A percentile compares a stretch with the other conserved stretches of the same genome.
phyloP scores from a whole-genome alignment of 371 early-diverging fungal genomes.

The Blyttiomyces sp. region DNA sequence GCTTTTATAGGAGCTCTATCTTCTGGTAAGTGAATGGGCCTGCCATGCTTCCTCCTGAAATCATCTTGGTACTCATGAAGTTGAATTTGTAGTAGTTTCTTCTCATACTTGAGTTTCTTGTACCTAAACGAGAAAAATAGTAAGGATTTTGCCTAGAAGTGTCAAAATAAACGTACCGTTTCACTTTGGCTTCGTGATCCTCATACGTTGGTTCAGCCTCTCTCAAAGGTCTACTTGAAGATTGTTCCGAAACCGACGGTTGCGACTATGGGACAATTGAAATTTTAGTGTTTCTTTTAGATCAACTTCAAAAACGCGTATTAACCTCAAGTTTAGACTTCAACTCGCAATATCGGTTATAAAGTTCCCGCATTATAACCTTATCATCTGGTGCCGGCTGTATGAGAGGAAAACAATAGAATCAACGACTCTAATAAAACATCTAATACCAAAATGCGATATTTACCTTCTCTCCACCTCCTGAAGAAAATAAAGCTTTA shows the following conservation, averaged over 20 bases:
- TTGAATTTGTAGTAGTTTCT: constrained; percentile 30
- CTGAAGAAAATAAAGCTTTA: constrained; percentile 15
- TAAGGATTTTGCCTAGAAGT: too few relatives aligned
- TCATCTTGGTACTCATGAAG: constrained; percentile 34
- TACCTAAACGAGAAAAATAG: too few relatives aligned
- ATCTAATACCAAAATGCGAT: neutral
- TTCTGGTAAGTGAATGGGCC: constrained; percentile 25
- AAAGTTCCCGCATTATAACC: constrained; percentile 25
- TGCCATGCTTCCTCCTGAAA: constrained; percentile 28
- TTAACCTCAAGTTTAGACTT: constrained; percentile 14
- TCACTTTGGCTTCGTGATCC: neutral
- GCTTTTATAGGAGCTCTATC: constrained; percentile 33
- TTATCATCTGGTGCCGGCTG: constrained; percentile 20
- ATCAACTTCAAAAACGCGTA: too few relatives aligned
- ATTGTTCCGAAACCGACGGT: too few relatives aligned
- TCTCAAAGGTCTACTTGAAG: too few relatives aligned
- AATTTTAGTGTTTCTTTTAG: too few relatives aligned
- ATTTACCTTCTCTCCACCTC: neutral
- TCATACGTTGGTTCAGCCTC: neutral
- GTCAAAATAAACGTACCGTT: too few relatives aligned
- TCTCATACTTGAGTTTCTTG: constrained; percentile 27
- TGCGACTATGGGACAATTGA: too few relatives aligned
- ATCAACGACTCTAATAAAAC: neutral
- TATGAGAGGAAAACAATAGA: neutral
- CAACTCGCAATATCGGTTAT: constrained; percentile 24